Evolutionary conservation across 345 rosid genomes (phyloP).

Genomic region (Acer campestre): DNA sequence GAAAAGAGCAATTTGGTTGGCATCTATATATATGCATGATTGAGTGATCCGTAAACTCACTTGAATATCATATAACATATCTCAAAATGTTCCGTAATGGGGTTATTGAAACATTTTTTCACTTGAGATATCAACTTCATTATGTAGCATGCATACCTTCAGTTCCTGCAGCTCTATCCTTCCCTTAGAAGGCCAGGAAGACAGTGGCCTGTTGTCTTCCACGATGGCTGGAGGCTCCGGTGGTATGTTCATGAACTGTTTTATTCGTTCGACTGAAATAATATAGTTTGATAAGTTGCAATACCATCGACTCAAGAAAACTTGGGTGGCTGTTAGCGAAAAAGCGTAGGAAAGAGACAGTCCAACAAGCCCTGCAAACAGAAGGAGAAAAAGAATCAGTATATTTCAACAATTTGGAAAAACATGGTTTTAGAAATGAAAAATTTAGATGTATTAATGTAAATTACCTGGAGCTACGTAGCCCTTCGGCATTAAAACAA

Average conservation of each 20-base stretch:
- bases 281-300: constrained; percentile 37
- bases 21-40: background rate
- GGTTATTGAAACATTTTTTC: background rate
- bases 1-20: background rate
- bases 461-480: constrained; percentile 52
- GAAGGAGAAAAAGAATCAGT: background rate
- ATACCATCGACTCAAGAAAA: constrained; percentile 24
- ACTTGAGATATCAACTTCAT: background rate
- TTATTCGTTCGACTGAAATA: constrained; percentile 36
- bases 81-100: background rate
- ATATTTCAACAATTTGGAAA: too few species aligned
- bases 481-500: constrained; percentile 69
- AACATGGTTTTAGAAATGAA: too few species aligned
- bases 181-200: constrained; percentile 33
- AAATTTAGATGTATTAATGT: background rate
- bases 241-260: constrained; percentile 38
- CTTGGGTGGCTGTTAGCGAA: constrained; percentile 22
- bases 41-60: background rate
- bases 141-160: too few species aligned
- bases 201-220: constrained; percentile 22
- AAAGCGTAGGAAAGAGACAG: constrained; percentile 67
- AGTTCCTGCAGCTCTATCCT: constrained; percentile 59
- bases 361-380: constrained; percentile 61
- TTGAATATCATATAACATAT: background rate
- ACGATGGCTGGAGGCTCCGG: constrained; percentile 32